A percentile compares a stretch with the other conserved stretches of the same genome.
phyloP scores from a whole-genome alignment of 2,329 filamentous ascomycete species.

The Alternaria infectoria region DNA sequence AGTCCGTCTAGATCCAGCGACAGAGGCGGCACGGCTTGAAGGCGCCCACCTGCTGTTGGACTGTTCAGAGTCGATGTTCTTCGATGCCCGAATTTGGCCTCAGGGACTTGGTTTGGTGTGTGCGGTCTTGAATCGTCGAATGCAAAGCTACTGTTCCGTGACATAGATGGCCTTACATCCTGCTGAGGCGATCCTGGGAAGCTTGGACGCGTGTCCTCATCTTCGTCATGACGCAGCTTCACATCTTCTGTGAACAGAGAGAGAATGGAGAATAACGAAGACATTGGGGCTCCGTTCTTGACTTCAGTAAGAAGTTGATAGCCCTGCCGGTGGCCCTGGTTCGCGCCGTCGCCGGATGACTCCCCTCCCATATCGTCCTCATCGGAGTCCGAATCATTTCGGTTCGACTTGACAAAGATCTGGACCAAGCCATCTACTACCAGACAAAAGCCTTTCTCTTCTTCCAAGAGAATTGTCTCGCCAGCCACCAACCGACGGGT shows the following conservation, averaged over 20 bases:
- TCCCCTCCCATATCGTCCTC: constrained; percentile 53
- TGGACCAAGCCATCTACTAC: constrained; percentile 96
- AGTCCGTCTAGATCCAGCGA: constrained; percentile 64
- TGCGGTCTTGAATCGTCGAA: constrained; percentile 41
- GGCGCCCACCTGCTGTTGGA: constrained; percentile 43
- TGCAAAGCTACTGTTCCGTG: constrained; percentile 39
- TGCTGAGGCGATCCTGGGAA: constrained; percentile 35
- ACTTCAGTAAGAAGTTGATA: constrained; percentile 97
- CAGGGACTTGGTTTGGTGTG: constrained; percentile 34
- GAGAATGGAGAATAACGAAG: constrained; percentile 95
- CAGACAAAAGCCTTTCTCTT: constrained; percentile 97
- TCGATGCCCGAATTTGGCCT: constrained; percentile 29
- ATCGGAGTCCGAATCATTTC: constrained; percentile 54
- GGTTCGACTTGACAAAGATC: constrained; percentile 93
- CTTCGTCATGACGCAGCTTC: constrained; percentile 72
- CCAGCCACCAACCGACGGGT: constrained; percentile 95
- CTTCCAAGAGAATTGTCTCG: constrained; percentile 92
- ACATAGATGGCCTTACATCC: constrained; percentile 25
- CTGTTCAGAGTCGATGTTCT: constrained; percentile 43
- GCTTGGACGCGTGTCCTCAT: constrained; percentile 61
- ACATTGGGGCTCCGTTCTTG: constrained; percentile 98
- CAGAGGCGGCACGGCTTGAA: constrained; percentile 74
- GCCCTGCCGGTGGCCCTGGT: constrained; percentile 71
- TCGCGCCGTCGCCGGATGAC: constrained; percentile 63
- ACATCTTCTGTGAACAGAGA: constrained; percentile 97